Conservation (phyloP, 805 yeast genomes). For the Cyberlindnera lachancei region DNA sequence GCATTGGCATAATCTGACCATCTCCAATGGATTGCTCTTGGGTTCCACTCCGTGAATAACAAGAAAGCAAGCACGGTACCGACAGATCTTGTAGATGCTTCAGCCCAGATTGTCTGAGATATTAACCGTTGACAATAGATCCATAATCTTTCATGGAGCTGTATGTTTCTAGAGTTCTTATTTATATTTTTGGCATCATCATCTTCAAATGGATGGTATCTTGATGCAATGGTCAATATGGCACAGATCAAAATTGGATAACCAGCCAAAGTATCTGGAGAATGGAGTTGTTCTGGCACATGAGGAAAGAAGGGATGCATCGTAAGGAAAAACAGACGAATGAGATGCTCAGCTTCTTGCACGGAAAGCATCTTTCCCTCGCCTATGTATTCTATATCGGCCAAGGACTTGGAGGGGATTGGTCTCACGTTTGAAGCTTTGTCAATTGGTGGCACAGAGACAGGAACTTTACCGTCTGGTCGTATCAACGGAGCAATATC, state of each 20-base stretch:
- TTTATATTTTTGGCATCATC: constrained; percentile 24
- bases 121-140: constrained; percentile 71
- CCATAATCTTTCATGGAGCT: constrained; percentile 78
- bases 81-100: constrained; percentile 77
- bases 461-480: constrained; percentile 18
- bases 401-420: constrained; percentile 31
- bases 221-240: constrained; percentile 68
- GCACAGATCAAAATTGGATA: constrained; percentile 80
- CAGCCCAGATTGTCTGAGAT: constrained; percentile 90
- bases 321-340: constrained; percentile 59
- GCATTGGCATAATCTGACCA: constrained; percentile 70
- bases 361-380: constrained; percentile 49
- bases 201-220: constrained; percentile 59
- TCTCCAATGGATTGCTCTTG: constrained; percentile 86
- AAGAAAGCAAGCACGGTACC: constrained; percentile 84
- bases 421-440: constrained; percentile 27
- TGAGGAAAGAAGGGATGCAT: constrained; percentile 91
- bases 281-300: constrained; percentile 66
- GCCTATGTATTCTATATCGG: constrained; percentile 62
- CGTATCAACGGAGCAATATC: constrained; percentile 21
- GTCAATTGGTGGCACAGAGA: constrained; percentile 24
- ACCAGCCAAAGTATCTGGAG: constrained; percentile 57
- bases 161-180: constrained; percentile 38
- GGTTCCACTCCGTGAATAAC: constrained; percentile 91
- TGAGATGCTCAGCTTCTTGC: constrained; percentile 48